Conservation (phyloP, 1,139 yeast species). For the Yamadazyma aaseri region DNA sequence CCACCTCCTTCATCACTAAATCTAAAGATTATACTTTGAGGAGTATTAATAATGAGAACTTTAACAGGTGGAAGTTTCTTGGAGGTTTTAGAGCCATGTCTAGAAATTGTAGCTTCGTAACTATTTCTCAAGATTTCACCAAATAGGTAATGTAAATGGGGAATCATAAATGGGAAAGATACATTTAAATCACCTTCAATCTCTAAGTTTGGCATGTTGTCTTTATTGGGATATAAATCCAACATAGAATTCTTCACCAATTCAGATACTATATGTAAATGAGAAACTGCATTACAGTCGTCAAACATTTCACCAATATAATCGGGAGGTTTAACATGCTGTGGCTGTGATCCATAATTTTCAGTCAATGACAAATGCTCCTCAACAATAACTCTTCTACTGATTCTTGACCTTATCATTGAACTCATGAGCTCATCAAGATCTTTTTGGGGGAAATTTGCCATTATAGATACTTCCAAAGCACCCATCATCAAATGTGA, state of each 20-base stretch:
- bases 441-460: conserved; percentile 57
- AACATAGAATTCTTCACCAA: conserved; percentile 45
- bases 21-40: conserved; percentile 67
- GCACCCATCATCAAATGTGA: conserved; percentile 95
- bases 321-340: conserved; percentile 55
- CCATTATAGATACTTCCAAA: conserved; percentile 69
- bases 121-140: conserved; percentile 88
- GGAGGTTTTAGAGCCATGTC: conserved; percentile 29
- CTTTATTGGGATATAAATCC: conserved; percentile 49
- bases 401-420: conserved; percentile 78
- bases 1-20: conserved; percentile 94
- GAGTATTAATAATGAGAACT: conserved; percentile 67
- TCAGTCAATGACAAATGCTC: conserved; percentile 81
- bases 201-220: conserved; percentile 69
- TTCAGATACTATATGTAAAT: conserved; percentile 54
- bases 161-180: conserved; percentile 76
- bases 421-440: conserved; percentile 75
- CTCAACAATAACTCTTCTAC: conserved; percentile 86
- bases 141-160: conserved; percentile 80
- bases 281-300: conserved; percentile 72
- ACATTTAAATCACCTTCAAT: conserved; percentile 67
- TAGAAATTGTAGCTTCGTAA: conserved; percentile 69
- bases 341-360: conserved; percentile 48
- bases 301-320: conserved; percentile 87
- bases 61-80: conserved; percentile 62